phyloP scores from a whole-genome alignment of 1,284 basidiomycete genomes.

The Malassezia furfur region DNA sequence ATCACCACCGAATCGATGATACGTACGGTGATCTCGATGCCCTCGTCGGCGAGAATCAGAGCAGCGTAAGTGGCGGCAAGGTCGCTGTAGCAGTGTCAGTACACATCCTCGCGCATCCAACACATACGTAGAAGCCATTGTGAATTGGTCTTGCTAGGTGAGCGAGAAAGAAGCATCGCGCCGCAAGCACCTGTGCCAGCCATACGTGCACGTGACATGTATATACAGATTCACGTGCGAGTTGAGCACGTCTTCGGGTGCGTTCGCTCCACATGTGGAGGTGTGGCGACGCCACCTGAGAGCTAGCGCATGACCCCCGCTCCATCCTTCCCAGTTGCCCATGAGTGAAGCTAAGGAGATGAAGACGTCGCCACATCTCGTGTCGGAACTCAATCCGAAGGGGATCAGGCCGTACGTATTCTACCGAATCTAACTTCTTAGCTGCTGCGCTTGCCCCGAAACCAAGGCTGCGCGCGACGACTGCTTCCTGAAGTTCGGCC shows the following conservation, averaged over 20 bases:
- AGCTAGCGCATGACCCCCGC: too few relatives aligned
- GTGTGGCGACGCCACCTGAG: neutral
- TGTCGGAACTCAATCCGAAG: constrained; percentile 62
- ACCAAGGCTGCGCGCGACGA: constrained; percentile 84
- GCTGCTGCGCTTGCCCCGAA: constrained; percentile 87
- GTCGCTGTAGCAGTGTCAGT: constrained; percentile 23
- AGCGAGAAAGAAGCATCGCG: constrained; percentile 5
- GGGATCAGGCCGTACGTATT: constrained; percentile 74
- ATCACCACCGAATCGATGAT: constrained; percentile 5
- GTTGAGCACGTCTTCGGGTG: neutral
- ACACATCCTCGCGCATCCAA: neutral
- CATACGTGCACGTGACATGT: constrained; percentile 10
- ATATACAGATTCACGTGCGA: constrained; percentile 17
- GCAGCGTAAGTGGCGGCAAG: constrained; percentile 59
- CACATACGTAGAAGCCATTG: constrained; percentile 19
- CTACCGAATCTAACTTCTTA: constrained; percentile 14
- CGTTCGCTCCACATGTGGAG: constrained; percentile 2
- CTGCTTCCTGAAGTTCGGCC: constrained; percentile 68
- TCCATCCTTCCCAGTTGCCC: too few relatives aligned
- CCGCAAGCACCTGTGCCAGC: neutral
- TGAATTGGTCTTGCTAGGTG: constrained; percentile 11
- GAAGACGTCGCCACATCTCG: constrained; percentile 27
- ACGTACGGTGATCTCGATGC: constrained; percentile 82
- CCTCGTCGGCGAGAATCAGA: constrained; percentile 74
- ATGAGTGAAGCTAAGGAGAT: neutral